Evolutionary conservation across 805 yeast species (phyloP), one percentile per base, ranked within the genome.

Genomic region (Metschnikowia amazonensis): DNA sequence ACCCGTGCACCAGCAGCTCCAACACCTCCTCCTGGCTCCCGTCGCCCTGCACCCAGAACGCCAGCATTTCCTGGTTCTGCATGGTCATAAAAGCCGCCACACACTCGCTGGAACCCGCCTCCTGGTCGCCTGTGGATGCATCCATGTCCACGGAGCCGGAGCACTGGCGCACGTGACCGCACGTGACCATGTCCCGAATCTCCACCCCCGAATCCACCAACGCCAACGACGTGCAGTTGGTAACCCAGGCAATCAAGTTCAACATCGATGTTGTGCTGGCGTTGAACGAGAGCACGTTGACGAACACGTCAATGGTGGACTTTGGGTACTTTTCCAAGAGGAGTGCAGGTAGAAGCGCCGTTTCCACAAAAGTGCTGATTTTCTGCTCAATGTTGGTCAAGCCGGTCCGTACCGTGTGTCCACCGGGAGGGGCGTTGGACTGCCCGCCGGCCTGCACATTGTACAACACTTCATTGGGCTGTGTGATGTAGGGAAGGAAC

Each of bases 181-280:
- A 74, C 6, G 89, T 77, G 1, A 89, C 90, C 49, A 89, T 68
- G 58, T 90, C 95, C 45, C 78, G 72, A 24, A 89, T 61, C 56
- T 90, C 95, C 23, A 92, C 81, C 6, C 89, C 89, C 0, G 97
- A 84, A 63, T 94, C 94, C 0, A 86, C 81, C 46, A 94, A 63
- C 0, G 97, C 95, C 42, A 89, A 60, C 3, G 86, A 79, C 0
- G 86, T 75, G 31, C 81, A 75, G 51, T 81, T 82, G n/a, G 79
- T 72, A 2, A 82, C 67, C 67, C 82, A 78, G 20, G 76, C 72
- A 18, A 70, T 60, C 43, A 75, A 64, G 39, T 75, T 69, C 36
- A 70, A 56, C 40, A 72, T 56, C 7, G 60, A 59, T 21, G 43
- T 18, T 10, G 63, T 57, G 40, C 59, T 56, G 13, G 63, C 44